These are phyloP conservation scores for Mycena kentingensis DNA, from an alignment of 768 basidiomycete genomes.

Conservation along the genomic window DNA sequence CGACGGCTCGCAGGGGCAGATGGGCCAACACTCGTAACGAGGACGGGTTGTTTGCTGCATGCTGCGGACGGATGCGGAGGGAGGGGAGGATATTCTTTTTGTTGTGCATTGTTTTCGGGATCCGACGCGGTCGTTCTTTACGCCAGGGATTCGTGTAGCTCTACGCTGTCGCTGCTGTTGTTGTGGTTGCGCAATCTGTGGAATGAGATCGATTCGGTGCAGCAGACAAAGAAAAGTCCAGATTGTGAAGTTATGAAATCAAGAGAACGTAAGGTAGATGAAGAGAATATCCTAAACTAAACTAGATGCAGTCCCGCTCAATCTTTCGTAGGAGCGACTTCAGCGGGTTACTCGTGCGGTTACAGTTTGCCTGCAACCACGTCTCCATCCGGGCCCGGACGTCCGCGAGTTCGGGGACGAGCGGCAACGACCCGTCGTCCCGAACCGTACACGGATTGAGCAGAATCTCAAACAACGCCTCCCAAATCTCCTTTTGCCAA, in stretches of 20 bases:
- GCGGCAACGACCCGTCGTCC: slow-evolving; percentile 63
- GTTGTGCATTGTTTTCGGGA: slow-evolving; percentile 30
- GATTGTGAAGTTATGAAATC: no score
- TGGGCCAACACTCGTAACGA: slow-evolving; percentile 64
- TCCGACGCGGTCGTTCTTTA: slow-evolving; percentile 25
- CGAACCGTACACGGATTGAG: slow-evolving; percentile 77
- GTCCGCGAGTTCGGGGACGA: slow-evolving; percentile 64
- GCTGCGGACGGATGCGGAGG: slow-evolving; percentile 11
- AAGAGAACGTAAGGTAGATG: slow-evolving; percentile 8
- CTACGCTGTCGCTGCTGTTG: slow-evolving; percentile 34
- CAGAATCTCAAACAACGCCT: slow-evolving; percentile 75
- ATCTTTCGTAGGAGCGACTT: slow-evolving; percentile 85
- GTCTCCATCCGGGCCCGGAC: slow-evolving; percentile 81
- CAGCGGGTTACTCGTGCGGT: slow-evolving; percentile 77
- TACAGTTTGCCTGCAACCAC: slow-evolving; percentile 87
- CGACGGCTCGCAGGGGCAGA: slow-evolving; percentile 70
- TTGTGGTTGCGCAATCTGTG: slow-evolving; percentile 30
- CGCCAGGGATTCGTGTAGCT: slow-evolving; percentile 26
- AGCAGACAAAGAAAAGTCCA: not conserved
- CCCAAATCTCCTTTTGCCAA: slow-evolving; percentile 93
- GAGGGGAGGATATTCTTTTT: slow-evolving; percentile 20
- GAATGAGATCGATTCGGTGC: slow-evolving; percentile 24
- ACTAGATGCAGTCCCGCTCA: slow-evolving; percentile 51
- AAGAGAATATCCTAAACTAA: slow-evolving; percentile 17
- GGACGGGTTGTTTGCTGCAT: not conserved